Evolutionary conservation across 306 rosid species (phyloP).

Genomic region (Cucumis hystrix): DNA sequence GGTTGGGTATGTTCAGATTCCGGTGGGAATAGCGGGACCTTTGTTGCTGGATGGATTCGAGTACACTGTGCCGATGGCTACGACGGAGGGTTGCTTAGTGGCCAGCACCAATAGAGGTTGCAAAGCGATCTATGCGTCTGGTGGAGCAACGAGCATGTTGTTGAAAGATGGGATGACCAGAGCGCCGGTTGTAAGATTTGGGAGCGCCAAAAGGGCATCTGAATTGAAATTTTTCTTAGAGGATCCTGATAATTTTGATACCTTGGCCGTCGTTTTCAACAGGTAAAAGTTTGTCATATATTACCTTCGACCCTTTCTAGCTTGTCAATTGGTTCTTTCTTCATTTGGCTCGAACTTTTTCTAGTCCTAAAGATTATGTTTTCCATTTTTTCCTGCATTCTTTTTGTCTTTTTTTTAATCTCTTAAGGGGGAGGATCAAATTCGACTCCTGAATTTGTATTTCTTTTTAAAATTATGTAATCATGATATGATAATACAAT

Average conservation of each 20-base stretch:
- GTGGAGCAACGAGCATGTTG: constrained; percentile 7
- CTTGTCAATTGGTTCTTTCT: background rate
- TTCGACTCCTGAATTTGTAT: background rate
- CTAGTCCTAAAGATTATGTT: background rate
- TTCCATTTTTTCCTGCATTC: background rate
- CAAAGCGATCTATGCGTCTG: constrained; percentile 6
- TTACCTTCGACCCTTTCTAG: background rate
- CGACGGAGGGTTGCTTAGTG: constrained; percentile 11
- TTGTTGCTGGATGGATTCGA: constrained; percentile 9
- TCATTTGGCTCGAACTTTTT: background rate
- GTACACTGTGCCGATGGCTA: constrained; percentile 8
- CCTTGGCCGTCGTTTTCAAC: constrained; percentile 9
- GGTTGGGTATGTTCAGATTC: constrained; percentile 9
- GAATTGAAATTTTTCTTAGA: constrained; percentile 10
- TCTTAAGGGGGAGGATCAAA: background rate
- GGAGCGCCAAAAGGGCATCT: constrained; percentile 8
- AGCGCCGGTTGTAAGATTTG: constrained; percentile 11
- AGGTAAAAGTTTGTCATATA: background rate
- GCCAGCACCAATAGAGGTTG: constrained; percentile 11
- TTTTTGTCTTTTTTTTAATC: background rate
- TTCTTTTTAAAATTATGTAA: background rate
- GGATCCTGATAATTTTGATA: background rate
- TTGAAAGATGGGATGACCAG: constrained; percentile 9
- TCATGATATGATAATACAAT: background rate
- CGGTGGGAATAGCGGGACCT: constrained; percentile 12